These are phyloP conservation scores for Kazachstania sp. DNA, from an alignment of 1,139 yeast genomes.

Conservation along the genomic window DNA sequence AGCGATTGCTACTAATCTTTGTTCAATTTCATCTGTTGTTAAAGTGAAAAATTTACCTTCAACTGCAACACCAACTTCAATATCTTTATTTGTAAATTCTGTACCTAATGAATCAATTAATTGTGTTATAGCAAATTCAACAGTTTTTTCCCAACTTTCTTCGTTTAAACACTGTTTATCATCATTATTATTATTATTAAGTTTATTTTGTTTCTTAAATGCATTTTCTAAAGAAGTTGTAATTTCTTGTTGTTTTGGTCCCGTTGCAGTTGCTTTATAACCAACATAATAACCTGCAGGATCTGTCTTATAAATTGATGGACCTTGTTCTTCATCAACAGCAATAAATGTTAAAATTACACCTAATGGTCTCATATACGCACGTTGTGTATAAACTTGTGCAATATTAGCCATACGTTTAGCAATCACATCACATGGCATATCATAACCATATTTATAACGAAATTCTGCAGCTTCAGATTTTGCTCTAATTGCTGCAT, in stretches of 20 bases:
- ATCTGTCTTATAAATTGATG: slow-evolving; percentile 86
- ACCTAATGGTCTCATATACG: slow-evolving; percentile 98
- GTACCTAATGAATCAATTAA: slow-evolving; percentile 82
- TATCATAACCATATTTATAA: slow-evolving; percentile 90
- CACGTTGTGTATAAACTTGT: slow-evolving; percentile 93
- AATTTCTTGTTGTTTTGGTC: slow-evolving; percentile 96
- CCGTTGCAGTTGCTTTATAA: slow-evolving; percentile 87
- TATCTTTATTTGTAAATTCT: slow-evolving; percentile 86
- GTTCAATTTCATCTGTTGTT: slow-evolving; percentile 83
- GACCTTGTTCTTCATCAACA: slow-evolving; percentile 82
- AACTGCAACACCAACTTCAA: slow-evolving; percentile 87
- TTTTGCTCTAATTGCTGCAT: slow-evolving; percentile 83
- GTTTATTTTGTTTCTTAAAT: slow-evolving; percentile 46
- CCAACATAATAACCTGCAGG: slow-evolving; percentile 96
- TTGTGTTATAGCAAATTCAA: slow-evolving; percentile 81
- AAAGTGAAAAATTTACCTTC: slow-evolving; percentile 57
- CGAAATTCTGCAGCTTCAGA: slow-evolving; percentile 92
- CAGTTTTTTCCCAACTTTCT: slow-evolving; percentile 85
- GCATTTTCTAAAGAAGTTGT: slow-evolving; percentile 86
- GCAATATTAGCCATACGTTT: slow-evolving; percentile 93
- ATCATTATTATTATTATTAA: too few relatives aligned
- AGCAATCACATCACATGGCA: slow-evolving; percentile 91
- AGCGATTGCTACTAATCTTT: slow-evolving; percentile 85
- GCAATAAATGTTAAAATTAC: slow-evolving; percentile 85
- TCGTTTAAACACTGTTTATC: slow-evolving; percentile 71